A percentile compares a stretch with the other conserved stretches of the same genome.
Evolutionary conservation across 257 asterid genomes (phyloP).

Genomic region (Salvia hispanica): DNA sequence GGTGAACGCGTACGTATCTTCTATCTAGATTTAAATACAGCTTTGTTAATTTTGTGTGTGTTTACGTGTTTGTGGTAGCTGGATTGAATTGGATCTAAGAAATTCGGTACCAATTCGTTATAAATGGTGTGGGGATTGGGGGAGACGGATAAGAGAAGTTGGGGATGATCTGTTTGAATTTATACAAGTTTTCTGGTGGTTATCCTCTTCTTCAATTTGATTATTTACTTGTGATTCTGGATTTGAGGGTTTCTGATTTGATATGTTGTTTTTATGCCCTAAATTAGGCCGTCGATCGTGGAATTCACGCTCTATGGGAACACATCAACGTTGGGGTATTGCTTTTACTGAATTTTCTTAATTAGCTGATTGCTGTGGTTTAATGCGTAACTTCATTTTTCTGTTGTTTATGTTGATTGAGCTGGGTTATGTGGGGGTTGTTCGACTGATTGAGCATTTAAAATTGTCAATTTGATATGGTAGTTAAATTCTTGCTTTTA

Average conservation of each 20-base stretch:
- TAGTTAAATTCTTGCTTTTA: not conserved
- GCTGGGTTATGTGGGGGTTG: not conserved
- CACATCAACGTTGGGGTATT: conserved; percentile 73
- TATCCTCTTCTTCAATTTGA: not conserved
- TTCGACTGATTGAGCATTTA: not conserved
- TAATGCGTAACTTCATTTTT: not conserved
- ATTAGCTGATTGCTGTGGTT: conserved; percentile 20
- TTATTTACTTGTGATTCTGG: not conserved
- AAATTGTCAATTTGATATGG: not conserved
- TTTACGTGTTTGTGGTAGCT: conserved; percentile 17
- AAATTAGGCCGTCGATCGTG: conserved; percentile 56
- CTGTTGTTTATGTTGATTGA: not conserved
- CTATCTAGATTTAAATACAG: not conserved
- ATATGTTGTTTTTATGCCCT: not conserved
- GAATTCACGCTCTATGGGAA: conserved; percentile 66
- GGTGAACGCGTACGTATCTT: conserved; percentile 71
- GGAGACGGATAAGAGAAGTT: not conserved
- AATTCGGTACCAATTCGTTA: conserved; percentile 2
- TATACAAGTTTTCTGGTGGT: not conserved
- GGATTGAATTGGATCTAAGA: conserved; percentile 37
- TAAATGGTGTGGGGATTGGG: not conserved
- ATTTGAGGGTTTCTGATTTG: conserved; percentile 15
- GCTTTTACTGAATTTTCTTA: not conserved
- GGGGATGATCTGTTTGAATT: not conserved
- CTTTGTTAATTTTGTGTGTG: not conserved